phyloP scores from a whole-genome alignment of 257 asterid genomes.

The Salvia rosmarinus region DNA sequence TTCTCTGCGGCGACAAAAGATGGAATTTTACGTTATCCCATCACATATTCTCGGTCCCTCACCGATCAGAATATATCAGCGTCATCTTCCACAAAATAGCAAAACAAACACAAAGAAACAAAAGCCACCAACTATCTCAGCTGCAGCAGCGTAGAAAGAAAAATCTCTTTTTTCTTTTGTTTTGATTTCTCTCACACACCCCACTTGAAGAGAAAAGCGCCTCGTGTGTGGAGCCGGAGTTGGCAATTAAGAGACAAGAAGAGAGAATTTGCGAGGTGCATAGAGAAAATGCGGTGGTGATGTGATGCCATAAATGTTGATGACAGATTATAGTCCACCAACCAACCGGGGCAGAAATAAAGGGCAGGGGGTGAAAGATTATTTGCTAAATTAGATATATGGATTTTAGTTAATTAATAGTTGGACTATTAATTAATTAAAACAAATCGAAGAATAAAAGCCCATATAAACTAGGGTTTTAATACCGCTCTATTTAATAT shows the following conservation, averaged over 20 bases:
- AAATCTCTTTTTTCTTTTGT: neutral
- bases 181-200: constrained; percentile 6
- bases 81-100: constrained; percentile 37
- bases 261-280: neutral
- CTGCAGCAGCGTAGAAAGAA: constrained; percentile 18
- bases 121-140: constrained; percentile 31
- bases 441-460: too few relatives aligned
- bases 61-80: constrained; percentile 33
- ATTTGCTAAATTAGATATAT: too few relatives aligned
- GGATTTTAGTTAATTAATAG: too few relatives aligned
- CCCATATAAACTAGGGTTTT: too few relatives aligned
- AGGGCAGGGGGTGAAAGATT: constrained; percentile 30
- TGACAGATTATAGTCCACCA: constrained; percentile 43
- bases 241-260: constrained; percentile 18
- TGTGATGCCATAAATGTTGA: constrained; percentile 35
- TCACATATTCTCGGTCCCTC: constrained; percentile 31
- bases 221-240: constrained; percentile 54
- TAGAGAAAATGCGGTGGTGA: constrained; percentile 20
- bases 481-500: too few relatives aligned
- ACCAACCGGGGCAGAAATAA: constrained; percentile 41
- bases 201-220: constrained; percentile 30
- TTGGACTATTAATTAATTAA: too few relatives aligned
- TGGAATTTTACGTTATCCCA: constrained; percentile 43
- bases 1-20: constrained; percentile 44
- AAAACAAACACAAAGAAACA: constrained; percentile 54